phyloP scores from a whole-genome alignment of 1,139 yeast species.

The Fermentozyma sake region DNA sequence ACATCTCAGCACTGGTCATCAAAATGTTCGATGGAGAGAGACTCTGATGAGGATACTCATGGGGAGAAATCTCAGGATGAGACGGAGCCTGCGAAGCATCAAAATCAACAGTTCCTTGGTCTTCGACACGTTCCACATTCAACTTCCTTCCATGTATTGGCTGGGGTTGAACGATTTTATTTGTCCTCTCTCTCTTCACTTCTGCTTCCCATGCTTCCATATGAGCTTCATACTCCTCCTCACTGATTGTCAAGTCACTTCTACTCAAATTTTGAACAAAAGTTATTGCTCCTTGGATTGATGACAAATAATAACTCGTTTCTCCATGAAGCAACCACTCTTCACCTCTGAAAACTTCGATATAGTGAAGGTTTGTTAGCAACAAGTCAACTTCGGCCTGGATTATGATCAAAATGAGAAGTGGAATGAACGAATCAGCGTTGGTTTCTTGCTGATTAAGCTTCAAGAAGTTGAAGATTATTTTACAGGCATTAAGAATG shows the following conservation, averaged over 20 bases:
- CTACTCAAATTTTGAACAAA: constrained; percentile 62
- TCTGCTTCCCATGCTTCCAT: constrained; percentile 51
- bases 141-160: constrained; percentile 18
- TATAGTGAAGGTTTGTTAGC: constrained; percentile 75
- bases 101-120: too few species aligned
- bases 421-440: constrained; percentile 90
- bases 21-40: constrained; percentile 49
- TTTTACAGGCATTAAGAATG: constrained; percentile 85
- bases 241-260: constrained; percentile 56
- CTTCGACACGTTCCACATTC: too few species aligned
- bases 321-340: constrained; percentile 76
- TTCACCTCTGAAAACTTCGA: constrained; percentile 74
- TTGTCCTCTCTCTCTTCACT: constrained; percentile 12
- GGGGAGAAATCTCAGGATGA: too few species aligned
- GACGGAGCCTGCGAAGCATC: too few species aligned
- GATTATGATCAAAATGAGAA: constrained; percentile 73
- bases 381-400: constrained; percentile 61
- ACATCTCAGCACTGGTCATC: constrained; percentile 49
- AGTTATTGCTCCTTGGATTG: constrained; percentile 80
- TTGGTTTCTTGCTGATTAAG: constrained; percentile 68
- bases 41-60: constrained; percentile 10
- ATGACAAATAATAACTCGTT: constrained; percentile 80
- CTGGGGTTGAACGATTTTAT: constrained; percentile 13
- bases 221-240: constrained; percentile 50
- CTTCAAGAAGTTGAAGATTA: constrained; percentile 80